Evolutionary conservation across 2,329 filamentous ascomycete species (phyloP), one percentile per base, ranked within the genome.

Genomic region (Mollisia scopiformis): DNA sequence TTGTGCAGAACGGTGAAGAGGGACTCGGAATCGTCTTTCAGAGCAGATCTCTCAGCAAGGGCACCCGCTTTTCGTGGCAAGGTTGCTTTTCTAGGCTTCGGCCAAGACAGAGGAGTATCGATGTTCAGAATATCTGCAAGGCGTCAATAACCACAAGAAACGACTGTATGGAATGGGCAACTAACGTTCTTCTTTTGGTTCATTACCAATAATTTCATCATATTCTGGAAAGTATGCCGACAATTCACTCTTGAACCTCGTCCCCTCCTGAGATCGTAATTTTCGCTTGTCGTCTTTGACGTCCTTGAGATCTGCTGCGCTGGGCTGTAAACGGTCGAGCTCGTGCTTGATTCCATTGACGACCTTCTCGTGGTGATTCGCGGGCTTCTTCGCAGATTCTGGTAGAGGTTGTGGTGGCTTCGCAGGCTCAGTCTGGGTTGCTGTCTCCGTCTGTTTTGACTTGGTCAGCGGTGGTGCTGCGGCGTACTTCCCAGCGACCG

Each of bases 221-320:
- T 97, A 98, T 72, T 96, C 93, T 55, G 91, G 88, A 72, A 98
- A 97, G 77, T 97, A 98, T 51, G 87, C 85, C 37, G 93, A 89
- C 63, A 98, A 82, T 73, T 97, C 93, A 77, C 93, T 97, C 82
- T 96, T 97, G 77, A 93, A 89, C 68, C 92, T 84, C 55, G 89
- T 89, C 11, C 89, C 90, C 70, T 96, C 92, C 71, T 96, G 91
- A 55, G 92, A 96, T 64, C 94, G 86, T 74, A 97, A 80, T 73
- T 92, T 94, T 71, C 93, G 80, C 74, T 85, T 89, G 68, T 91
- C 88, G 62, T 87, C 80, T 68, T 79, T 76, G 23, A 47, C 88
- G 62, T 87, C 80, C 68, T 79, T 76, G 23, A 47, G 43, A 47
- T 47, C 21, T 47, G 43, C 43, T 14, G 43, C 43, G 28, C 43